phyloP scores from a whole-genome alignment of 257 asterid genomes.

The Striga asiatica region DNA sequence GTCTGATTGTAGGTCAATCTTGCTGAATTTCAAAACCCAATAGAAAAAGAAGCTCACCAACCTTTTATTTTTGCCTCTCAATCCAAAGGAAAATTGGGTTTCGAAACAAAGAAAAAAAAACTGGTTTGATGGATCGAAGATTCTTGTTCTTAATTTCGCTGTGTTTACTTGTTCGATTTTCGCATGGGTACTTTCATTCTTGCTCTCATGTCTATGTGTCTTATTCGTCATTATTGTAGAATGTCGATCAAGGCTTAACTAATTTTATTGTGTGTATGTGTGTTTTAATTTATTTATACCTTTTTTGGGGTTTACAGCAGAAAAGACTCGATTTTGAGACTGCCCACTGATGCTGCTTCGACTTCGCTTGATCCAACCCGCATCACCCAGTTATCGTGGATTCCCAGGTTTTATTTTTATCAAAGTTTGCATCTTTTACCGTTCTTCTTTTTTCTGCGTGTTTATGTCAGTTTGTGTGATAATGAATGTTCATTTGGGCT shows the following conservation, averaged over 20 bases:
- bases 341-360: conserved; percentile 33
- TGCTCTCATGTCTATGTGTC: background rate
- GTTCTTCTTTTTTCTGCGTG: background rate
- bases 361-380: conserved; percentile 63
- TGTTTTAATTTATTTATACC: too few relatives aligned
- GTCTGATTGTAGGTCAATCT: background rate
- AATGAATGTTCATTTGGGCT: conserved; percentile 10
- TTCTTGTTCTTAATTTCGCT: conserved; percentile 28
- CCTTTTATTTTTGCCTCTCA: conserved; percentile 6
- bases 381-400: conserved; percentile 80
- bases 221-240: background rate
- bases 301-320: conserved; percentile 18
- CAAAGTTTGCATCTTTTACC: background rate
- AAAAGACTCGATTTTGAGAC: conserved; percentile 32
- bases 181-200: conserved; percentile 28
- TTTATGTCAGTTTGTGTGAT: conserved; percentile 5
- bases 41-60: conserved; percentile 1
- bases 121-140: conserved; percentile 32
- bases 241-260: conserved; percentile 27
- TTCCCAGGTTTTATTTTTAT: conserved; percentile 43
- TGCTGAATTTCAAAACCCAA: conserved; percentile 11
- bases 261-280: too few relatives aligned
- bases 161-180: conserved; percentile 28
- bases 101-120: background rate
- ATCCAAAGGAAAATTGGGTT: background rate